Base-by-base conservation (phyloP, 192 early-diverging fungal genomes). In the Coemansia aciculifera region DNA sequence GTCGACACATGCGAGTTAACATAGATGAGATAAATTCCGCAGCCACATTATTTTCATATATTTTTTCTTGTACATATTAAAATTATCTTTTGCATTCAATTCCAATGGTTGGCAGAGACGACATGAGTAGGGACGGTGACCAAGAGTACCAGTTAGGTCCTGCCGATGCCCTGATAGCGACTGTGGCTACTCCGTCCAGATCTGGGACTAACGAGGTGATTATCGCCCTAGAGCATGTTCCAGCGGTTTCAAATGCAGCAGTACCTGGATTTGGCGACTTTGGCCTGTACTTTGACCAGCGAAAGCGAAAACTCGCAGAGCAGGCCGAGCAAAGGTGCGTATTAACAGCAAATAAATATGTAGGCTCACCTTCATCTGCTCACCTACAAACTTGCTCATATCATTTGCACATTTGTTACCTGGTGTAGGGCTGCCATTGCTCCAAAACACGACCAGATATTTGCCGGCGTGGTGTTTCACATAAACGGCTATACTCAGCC, bases 401-500 rank as follows among this genome's bases (percentile, higher is more conserved):
- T 15, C 12, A 5, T 5, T 31, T 34, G 5, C 0, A 57, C 13
- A 2, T 31, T 34, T 57, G 29, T 17, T 31, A 57, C 15, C 4
- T 57, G 24, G 15, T 61, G 11, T 39, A 59, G 67, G 9, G 43
- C 57, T 8, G 32, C 19, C 17, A 49, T 5, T 1, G 66, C 59
- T 24, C 74, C 70, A 5, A 39, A 37, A n/a, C 34, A 65, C 46
- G 71, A 40, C 46, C 68, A 42, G 49, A 74, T 77, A 64, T 83
- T 83, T 38, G 56, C 68, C 12, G 72, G 75, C 9, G 75, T 75
- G 29, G 72, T 74, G 3, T 74, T 92, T 27, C 83, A 89, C 62
- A 86, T 90, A 37, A 90, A 90, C 56, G 90, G 90, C n/a, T 92
- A 89, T 52, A 90, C 90, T 1, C 69, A 86, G 40, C 88, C 89